A percentile compares a stretch with the other conserved stretches of the same genome.
These are phyloP conservation scores for Schizochytrium sp. DNA, from an alignment of 108 stramenopile species.

Conservation along the genomic window DNA sequence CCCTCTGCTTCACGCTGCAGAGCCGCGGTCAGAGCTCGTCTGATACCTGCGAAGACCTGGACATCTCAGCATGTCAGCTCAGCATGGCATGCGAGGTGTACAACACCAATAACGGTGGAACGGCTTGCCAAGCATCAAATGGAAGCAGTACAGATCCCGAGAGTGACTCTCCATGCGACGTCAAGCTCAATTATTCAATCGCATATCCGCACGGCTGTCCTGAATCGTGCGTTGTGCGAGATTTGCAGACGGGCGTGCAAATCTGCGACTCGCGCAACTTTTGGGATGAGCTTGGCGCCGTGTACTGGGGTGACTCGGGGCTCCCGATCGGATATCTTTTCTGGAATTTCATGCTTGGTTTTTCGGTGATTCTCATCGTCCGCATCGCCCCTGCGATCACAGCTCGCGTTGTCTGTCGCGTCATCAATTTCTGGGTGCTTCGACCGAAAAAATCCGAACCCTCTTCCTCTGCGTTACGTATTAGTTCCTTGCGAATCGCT, in stretches of 20 bases:
- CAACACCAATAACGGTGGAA: too few species aligned
- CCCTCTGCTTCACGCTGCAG: too few species aligned
- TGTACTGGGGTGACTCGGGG: background rate
- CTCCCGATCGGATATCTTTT: background rate
- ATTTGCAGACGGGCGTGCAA: background rate
- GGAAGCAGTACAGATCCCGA: too few species aligned
- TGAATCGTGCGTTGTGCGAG: background rate
- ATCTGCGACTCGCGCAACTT: background rate
- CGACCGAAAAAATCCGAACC: background rate
- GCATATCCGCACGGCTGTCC: background rate
- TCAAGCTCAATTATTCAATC: background rate
- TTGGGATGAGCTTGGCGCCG: background rate
- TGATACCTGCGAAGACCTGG: too few species aligned
- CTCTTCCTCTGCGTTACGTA: background rate
- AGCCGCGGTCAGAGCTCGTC: too few species aligned
- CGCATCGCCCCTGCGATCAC: background rate
- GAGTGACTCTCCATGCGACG: background rate
- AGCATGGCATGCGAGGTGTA: too few species aligned
- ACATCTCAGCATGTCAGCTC: too few species aligned
- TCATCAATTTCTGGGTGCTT: background rate
- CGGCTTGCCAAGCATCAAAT: too few species aligned
- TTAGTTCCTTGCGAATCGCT: background rate
- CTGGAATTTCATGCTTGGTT: constrained; percentile 1
- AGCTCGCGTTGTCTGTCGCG: background rate
- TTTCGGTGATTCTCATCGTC: background rate